phyloP scores from a whole-genome alignment of 306 rosid genomes.

The Amphicarpaea edgeworthii region DNA sequence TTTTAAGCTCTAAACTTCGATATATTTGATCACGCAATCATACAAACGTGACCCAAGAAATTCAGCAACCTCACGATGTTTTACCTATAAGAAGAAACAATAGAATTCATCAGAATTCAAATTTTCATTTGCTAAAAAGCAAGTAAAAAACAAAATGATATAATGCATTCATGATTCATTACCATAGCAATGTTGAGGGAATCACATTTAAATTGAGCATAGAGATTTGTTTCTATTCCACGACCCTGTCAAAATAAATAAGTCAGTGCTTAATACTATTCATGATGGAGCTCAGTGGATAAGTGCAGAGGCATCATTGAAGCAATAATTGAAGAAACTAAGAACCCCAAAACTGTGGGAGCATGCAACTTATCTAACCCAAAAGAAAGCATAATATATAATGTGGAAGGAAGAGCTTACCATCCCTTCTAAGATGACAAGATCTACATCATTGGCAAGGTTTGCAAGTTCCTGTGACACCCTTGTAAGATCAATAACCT shows the following conservation, averaged over 20 bases:
- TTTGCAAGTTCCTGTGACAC: slow-evolving; percentile 84
- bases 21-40: slow-evolving; percentile 85
- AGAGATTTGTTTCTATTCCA: slow-evolving; percentile 92
- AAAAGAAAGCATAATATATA: slow-evolving; percentile 15
- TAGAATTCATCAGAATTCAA: not conserved
- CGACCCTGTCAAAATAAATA: slow-evolving; percentile 75
- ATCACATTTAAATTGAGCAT: slow-evolving; percentile 88
- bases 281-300: not conserved
- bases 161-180: slow-evolving; percentile 37
- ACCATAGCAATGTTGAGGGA: slow-evolving; percentile 96
- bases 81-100: slow-evolving; percentile 63
- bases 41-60: slow-evolving; percentile 93
- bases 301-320: too few species aligned
- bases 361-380: slow-evolving; percentile 13
- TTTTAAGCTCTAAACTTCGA: slow-evolving; percentile 62
- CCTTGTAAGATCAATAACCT: slow-evolving; percentile 85
- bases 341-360: not conserved
- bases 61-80: slow-evolving; percentile 91
- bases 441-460: slow-evolving; percentile 80
- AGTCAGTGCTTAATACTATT: slow-evolving; percentile 9
- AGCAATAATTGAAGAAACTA: slow-evolving; percentile 2
- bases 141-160: not conserved
- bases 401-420: slow-evolving; percentile 56
- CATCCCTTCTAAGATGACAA: slow-evolving; percentile 93
- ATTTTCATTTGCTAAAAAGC: not conserved